Evolutionary conservation across 257 asterid genomes (phyloP).

Genomic region (Solanum boliviense): DNA sequence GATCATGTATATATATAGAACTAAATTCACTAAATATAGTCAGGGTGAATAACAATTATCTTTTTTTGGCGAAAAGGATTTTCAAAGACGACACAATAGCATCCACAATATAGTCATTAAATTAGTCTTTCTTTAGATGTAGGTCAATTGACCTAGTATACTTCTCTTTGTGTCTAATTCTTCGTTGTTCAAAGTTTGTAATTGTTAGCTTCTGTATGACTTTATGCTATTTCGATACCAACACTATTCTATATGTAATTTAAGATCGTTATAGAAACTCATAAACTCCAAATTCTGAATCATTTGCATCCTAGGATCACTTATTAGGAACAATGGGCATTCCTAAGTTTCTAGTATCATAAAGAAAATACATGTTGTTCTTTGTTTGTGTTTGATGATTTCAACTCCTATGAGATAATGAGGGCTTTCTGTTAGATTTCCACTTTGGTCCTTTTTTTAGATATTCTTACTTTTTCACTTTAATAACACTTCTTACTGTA

Average conservation of each 20-base stretch:
- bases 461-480: neutral
- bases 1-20: neutral
- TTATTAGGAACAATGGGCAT: neutral
- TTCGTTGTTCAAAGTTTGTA: neutral
- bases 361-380: neutral
- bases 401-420: neutral
- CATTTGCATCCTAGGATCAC: accelerated
- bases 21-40: neutral
- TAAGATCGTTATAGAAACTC: neutral
- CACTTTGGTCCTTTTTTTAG: neutral
- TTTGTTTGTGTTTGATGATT: neutral
- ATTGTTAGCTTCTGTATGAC: neutral
- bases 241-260: neutral
- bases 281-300: neutral
- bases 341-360: neutral
- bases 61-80: neutral
- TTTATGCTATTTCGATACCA: neutral
- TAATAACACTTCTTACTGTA: neutral
- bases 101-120: too few relatives aligned
- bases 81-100: neutral
- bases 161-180: neutral
- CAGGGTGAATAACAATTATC: accelerated
- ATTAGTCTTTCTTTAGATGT: neutral
- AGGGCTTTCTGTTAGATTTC: neutral
- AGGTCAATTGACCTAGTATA: neutral